Evolutionary conservation across 179 eudicot genomes (phyloP), one percentile per base, ranked within the genome.

Genomic region (Heliamphora pulchella): DNA sequence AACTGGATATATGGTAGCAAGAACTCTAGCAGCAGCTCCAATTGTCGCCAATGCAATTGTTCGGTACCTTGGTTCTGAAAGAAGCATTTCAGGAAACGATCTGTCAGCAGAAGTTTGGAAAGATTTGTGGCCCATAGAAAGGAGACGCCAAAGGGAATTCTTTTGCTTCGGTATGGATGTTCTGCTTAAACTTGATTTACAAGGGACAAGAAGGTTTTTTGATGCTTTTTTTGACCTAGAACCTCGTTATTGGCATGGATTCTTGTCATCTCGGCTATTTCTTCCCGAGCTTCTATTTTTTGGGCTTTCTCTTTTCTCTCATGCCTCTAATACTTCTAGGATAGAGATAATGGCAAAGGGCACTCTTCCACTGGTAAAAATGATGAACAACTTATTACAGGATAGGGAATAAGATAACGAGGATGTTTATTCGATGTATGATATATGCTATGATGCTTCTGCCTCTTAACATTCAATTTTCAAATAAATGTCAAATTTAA

Each of bases 121-220:
- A 80, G 94, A 92, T 74, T 86, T 96, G 74, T 96, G 99, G 99
- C 99, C 97, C 0, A 89, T 96, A 53, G 96, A 96, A 83, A 91
- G 99, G 90, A 88, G 98, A 72, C 75, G 96, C 46, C 99, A 96
- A 81, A 84, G 98, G 77, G 99, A 96, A 75, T 96, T 96, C 87
- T 96, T 94, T 71, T 96, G 99, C 83, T 96, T 96, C 67, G 99
- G 99, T 75, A 96, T 96, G 99, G 99, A 96, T 84, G 82, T 96
- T 57, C 84, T 96, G 75, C 92, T 96, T 15, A 96, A 96, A 87
- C 99, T 96, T 68, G 97, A 96, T 86, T 90, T 96, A 81, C 84
- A 86, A 3, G 97, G 92, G 43, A 96, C 99, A 1, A 87, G 96
- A 81, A 91, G 91, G 86, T 96, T 96, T 85, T 96, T 96, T 51